phyloP scores from a whole-genome alignment of 2,329 filamentous ascomycete genomes.

The Colletotrichum karsti region DNA sequence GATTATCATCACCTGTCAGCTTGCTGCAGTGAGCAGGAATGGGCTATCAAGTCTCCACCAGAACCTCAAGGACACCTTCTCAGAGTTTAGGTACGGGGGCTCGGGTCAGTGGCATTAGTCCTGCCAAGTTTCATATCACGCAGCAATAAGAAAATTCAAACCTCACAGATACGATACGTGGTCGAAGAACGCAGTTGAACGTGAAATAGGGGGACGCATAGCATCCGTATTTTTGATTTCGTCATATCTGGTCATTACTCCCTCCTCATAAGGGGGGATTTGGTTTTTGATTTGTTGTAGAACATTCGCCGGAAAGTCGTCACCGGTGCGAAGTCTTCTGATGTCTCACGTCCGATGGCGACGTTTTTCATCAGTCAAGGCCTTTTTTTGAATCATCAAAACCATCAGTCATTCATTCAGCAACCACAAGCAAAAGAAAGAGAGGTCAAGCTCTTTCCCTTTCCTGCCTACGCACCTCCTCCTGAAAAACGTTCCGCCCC shows the following conservation, averaged over 20 bases:
- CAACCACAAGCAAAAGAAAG: background rate
- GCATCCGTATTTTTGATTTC: background rate
- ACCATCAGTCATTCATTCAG: background rate
- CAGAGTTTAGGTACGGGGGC: no score
- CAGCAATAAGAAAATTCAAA: no score
- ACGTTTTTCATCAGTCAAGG: background rate
- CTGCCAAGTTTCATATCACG: no score
- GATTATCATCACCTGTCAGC: no score
- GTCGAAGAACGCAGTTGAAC: background rate
- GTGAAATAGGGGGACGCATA: background rate
- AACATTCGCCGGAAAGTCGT: slow-evolving; percentile 18
- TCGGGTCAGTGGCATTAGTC: no score
- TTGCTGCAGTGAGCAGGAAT: no score
- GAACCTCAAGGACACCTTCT: no score
- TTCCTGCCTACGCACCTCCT: slow-evolving; percentile 45
- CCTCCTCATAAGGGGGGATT: background rate
- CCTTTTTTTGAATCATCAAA: background rate
- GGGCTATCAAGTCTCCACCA: no score
- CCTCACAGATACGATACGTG: no score
- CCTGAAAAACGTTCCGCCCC: slow-evolving; percentile 44
- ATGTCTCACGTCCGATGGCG: background rate
- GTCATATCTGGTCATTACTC: slow-evolving; percentile 18
- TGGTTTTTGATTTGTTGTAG: no score
- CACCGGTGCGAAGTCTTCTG: slow-evolving; percentile 13
- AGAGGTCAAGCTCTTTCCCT: slow-evolving; percentile 25